phyloP scores from a whole-genome alignment of 2,329 filamentous ascomycete genomes.

The Alternaria consortialis region DNA sequence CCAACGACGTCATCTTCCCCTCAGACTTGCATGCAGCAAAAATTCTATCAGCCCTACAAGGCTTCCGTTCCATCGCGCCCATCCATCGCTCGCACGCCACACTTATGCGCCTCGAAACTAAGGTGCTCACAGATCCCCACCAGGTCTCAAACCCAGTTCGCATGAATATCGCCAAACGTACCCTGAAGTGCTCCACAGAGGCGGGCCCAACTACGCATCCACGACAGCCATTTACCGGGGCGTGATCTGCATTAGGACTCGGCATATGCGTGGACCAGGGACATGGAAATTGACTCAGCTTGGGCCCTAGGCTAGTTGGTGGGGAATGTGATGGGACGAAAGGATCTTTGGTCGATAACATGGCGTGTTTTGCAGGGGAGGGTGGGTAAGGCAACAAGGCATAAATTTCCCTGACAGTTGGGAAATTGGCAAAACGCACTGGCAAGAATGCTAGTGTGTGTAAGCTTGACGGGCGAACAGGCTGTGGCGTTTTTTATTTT shows the following conservation, averaged over 20 bases:
- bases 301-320: background rate
- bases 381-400: background rate
- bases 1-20: constrained; percentile 2
- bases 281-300: constrained; percentile 4
- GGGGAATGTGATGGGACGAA: background rate
- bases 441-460: background rate
- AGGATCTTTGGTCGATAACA: constrained; percentile 4
- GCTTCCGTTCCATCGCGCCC: constrained; percentile 14
- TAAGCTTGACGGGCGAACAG: background rate
- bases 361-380: constrained; percentile 1
- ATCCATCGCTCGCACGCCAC: constrained; percentile 7
- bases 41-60: constrained; percentile 21
- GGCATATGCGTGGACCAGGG: background rate
- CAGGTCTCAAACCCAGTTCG: constrained; percentile 8
- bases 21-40: constrained; percentile 7
- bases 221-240: background rate
- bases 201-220: background rate
- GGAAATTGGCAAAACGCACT: constrained; percentile 6
- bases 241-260: constrained; percentile 6
- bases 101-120: constrained; percentile 14
- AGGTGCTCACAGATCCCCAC: constrained; percentile 14
- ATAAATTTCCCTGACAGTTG: constrained; percentile 3
- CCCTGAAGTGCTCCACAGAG: constrained; percentile 4
- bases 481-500: background rate
- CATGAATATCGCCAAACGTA: constrained; percentile 13